Percentiles rank a stretch among this genome's conserved stretches.
Evolutionary conservation across 2,329 filamentous ascomycete genomes (phyloP).

Genomic region (Penicillium sp.): DNA sequence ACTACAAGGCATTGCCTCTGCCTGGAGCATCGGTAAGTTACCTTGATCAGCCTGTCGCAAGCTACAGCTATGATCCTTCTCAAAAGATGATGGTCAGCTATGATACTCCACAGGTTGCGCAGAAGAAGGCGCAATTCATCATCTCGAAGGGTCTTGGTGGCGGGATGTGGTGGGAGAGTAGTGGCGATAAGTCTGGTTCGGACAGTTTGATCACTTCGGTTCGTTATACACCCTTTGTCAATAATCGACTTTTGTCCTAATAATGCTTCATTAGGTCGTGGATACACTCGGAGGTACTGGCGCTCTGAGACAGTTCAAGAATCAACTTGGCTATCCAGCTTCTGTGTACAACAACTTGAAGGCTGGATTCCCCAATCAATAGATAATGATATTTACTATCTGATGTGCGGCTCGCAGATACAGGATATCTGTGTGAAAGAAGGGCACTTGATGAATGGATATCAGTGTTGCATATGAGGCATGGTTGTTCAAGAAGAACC

Average conservation of each 20-base stretch:
- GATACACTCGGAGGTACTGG: conserved; percentile 31
- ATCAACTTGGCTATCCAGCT: conserved; percentile 53
- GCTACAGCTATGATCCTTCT: conserved; percentile 68
- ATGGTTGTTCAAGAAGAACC: not conserved
- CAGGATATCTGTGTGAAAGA: not conserved
- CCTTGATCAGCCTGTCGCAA: conserved; percentile 64
- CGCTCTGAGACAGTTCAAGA: conserved; percentile 48
- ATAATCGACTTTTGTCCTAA: not conserved
- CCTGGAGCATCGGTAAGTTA: conserved; percentile 61
- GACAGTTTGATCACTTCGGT: conserved; percentile 66
- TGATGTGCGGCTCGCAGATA: not conserved
- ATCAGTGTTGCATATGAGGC: not conserved
- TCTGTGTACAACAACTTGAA: conserved; percentile 56
- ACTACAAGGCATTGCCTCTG: conserved; percentile 81
- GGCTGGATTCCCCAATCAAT: conserved; percentile 17
- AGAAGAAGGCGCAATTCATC: conserved; percentile 71
- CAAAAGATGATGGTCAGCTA: conserved; percentile 70
- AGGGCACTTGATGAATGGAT: not conserved
- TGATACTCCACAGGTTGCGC: conserved; percentile 67
- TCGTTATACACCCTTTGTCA: not conserved
- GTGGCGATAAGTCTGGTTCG: conserved; percentile 65
- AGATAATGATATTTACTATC: not conserved
- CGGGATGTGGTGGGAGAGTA: conserved; percentile 97
- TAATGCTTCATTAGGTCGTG: conserved; percentile 29
- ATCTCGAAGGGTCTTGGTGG: conserved; percentile 68